phyloP scores from a whole-genome alignment of 139 green algal species.

The Chlamydomonas eustigma region DNA sequence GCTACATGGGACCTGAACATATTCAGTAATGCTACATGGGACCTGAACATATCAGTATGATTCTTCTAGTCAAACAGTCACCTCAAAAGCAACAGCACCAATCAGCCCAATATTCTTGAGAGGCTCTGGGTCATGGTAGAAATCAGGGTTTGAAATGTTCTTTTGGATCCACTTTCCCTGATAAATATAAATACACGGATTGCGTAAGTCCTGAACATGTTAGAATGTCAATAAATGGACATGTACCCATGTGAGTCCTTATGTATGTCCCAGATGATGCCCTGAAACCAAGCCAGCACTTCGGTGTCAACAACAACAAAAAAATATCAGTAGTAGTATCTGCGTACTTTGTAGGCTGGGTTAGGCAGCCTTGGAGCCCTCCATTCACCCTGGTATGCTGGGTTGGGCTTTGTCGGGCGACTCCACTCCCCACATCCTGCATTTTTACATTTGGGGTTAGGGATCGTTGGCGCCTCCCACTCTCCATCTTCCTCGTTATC shows the following conservation, averaged over 20 bases:
- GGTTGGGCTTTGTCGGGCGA: slow-evolving; percentile 76
- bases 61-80: not conserved
- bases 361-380: slow-evolving; percentile 79
- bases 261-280: too few species aligned
- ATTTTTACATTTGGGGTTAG: slow-evolving; percentile 70
- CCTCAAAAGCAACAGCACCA: slow-evolving; percentile 14
- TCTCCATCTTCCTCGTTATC: slow-evolving; percentile 92
- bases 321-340: too few species aligned
- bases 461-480: slow-evolving; percentile 76
- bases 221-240: too few species aligned
- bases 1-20: too few species aligned
- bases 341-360: slow-evolving; percentile 91
- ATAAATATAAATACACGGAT: not conserved
- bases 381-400: slow-evolving; percentile 89
- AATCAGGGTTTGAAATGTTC: slow-evolving; percentile 4
- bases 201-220: too few species aligned
- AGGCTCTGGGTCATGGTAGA: slow-evolving; percentile 5
- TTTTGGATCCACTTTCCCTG: slow-evolving; percentile 16
- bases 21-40: too few species aligned
- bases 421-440: slow-evolving; percentile 78
- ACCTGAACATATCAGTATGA: too few species aligned
- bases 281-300: too few species aligned
- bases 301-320: too few species aligned
- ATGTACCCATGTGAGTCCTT: too few species aligned
- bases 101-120: slow-evolving; percentile 9